phyloP scores from a whole-genome alignment of 2,329 filamentous ascomycete species.

The Chaetomiaceae sp. region DNA sequence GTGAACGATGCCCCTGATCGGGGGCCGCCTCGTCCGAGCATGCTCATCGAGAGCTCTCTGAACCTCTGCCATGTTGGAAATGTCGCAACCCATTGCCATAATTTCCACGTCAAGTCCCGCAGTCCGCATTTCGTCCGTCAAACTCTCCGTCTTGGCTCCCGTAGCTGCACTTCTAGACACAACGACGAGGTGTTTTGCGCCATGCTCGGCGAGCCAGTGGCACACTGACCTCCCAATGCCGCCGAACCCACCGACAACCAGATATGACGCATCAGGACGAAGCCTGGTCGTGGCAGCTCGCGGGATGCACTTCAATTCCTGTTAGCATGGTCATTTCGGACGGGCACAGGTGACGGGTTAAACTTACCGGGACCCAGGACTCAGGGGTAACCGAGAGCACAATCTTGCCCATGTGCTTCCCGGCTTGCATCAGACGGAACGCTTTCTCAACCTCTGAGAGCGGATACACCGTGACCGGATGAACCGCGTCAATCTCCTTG shows the following conservation, averaged over 20 bases:
- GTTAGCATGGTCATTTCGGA: neutral
- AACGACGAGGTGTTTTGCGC: constrained; percentile 30
- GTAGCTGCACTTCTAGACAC: constrained; percentile 28
- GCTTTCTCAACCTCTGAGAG: constrained; percentile 32
- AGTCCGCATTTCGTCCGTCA: constrained; percentile 24
- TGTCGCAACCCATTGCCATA: constrained; percentile 28
- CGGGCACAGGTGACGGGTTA: neutral
- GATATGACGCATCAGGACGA: constrained; percentile 27
- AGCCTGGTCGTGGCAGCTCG: constrained; percentile 7
- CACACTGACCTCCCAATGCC: constrained; percentile 31
- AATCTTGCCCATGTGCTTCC: constrained; percentile 42
- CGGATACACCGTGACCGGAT: constrained; percentile 29
- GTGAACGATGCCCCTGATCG: constrained; percentile 38
- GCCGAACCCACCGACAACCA: constrained; percentile 34
- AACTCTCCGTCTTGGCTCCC: constrained; percentile 14
- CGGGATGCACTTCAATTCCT: constrained; percentile 13
- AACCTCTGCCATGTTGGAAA: constrained; percentile 29
- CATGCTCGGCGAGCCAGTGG: constrained; percentile 29
- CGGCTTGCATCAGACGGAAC: constrained; percentile 40
- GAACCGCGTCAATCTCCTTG: constrained; percentile 26
- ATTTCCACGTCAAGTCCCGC: constrained; percentile 23
- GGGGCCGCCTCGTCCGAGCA: constrained; percentile 22
- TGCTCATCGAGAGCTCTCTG: constrained; percentile 23
- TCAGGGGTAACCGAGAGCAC: constrained; percentile 30
- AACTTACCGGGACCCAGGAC: constrained; percentile 24